A percentile compares a stretch with the other conserved stretches of the same genome.
Conservation (phyloP, 2,329 filamentous ascomycete genomes). For the Thermoascus crustaceus region DNA sequence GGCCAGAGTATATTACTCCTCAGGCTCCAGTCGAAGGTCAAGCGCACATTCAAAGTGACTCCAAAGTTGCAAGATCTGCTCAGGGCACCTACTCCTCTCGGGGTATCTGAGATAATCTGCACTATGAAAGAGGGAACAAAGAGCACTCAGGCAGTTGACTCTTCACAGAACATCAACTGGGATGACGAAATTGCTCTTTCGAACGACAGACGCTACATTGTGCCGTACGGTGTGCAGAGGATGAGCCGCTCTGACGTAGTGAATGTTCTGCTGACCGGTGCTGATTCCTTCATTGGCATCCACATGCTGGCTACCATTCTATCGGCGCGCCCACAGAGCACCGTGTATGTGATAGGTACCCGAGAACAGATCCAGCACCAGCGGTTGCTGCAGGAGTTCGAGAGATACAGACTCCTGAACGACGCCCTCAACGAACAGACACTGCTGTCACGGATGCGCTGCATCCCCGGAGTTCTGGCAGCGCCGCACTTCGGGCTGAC, state of each 20-base stretch:
- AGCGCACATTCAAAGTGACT: conserved; percentile 1
- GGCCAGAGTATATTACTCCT: conserved; percentile 1
- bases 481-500: not conserved
- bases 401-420: not conserved
- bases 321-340: not conserved
- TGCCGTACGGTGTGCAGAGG: not conserved
- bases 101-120: not conserved
- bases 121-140: not conserved
- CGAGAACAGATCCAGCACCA: not conserved
- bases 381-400: not conserved
- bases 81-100: not conserved
- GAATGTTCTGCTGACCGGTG: not conserved
- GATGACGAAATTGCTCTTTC: not conserved
- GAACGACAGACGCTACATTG: conserved; percentile 1
- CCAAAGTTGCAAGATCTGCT: conserved; percentile 1
- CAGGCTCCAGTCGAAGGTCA: conserved; percentile 1
- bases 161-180: conserved; percentile 1
- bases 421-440: not conserved
- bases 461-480: not conserved
- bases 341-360: not conserved
- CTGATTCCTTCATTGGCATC: not conserved
- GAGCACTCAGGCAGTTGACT: not conserved
- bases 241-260: not conserved
- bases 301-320: conserved; percentile 1
- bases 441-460: not conserved